A percentile compares a stretch with the other conserved stretches of the same genome.
Evolutionary conservation across 108 stramenopile genomes (phyloP).

Genomic region (Licmophora abbreviata): DNA sequence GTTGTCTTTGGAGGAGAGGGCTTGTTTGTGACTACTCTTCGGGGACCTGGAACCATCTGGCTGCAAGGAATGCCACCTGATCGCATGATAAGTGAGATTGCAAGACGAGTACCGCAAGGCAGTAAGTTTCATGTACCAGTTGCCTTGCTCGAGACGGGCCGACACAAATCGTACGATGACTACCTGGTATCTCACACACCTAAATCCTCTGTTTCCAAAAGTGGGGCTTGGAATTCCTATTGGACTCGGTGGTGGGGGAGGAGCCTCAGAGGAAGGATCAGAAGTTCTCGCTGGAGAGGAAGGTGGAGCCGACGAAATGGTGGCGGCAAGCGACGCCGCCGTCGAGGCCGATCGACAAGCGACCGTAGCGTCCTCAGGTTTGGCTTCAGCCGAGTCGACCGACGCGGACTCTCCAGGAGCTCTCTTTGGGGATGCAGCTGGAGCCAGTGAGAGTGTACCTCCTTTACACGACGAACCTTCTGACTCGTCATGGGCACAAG

Average conservation of each 20-base stretch:
- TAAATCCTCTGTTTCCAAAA: too few relatives aligned
- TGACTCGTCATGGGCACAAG: constrained; percentile 1
- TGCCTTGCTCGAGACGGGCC: too few relatives aligned
- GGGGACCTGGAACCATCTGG: constrained; percentile 72
- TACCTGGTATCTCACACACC: too few relatives aligned
- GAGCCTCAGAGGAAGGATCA: constrained; percentile 16
- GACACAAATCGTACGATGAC: too few relatives aligned
- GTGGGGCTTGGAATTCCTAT: constrained; percentile 35
- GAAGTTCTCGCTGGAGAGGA: not conserved
- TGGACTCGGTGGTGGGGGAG: constrained; percentile 42
- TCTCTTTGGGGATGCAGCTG: constrained; percentile 78
- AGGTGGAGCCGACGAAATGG: constrained; percentile 4
- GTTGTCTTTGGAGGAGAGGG: constrained; percentile 88
- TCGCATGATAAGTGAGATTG: constrained; percentile 84
- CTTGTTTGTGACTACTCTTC: constrained; percentile 75
- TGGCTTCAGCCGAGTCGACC: constrained; percentile 10
- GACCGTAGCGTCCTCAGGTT: constrained; percentile 61
- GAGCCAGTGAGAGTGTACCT: constrained; percentile 6
- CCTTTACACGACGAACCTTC: constrained; percentile 17
- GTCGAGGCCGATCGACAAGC: constrained; percentile 63
- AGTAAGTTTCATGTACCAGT: too few relatives aligned
- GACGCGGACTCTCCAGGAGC: constrained; percentile 54
- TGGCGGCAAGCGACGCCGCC: constrained; percentile 25
- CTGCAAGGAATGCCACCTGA: constrained; percentile 89
- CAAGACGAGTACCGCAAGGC: constrained; percentile 67